Conservation (phyloP, 1,139 yeast species). For the Lodderomyces parapsilosis region DNA sequence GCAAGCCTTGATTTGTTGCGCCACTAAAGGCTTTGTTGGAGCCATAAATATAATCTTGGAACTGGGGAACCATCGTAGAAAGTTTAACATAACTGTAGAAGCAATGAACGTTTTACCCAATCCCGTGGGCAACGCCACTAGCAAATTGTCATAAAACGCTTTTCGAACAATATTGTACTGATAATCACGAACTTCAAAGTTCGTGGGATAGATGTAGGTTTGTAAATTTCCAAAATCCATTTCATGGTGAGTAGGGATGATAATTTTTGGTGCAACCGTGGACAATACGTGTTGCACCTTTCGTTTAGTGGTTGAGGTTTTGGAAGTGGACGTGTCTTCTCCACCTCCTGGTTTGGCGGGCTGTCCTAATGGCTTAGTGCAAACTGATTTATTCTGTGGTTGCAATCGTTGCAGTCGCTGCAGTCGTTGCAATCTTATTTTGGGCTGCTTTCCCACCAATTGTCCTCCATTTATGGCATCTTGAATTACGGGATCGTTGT, state of each 20-base stretch:
- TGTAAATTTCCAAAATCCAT: conserved; percentile 40
- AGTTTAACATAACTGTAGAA: conserved; percentile 89
- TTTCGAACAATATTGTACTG: conserved; percentile 77
- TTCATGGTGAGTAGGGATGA: conserved; percentile 48
- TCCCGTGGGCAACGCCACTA: conserved; percentile 96
- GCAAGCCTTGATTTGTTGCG: conserved; percentile 95
- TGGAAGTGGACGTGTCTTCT: neutral
- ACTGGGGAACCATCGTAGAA: conserved; percentile 74
- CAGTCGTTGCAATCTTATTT: neutral
- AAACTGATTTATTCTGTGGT: conserved; percentile 1
- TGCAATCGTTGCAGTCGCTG: conserved; percentile 7
- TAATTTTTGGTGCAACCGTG: conserved; percentile 10
- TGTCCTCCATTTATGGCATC: conserved; percentile 3
- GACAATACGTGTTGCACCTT: conserved; percentile 5
- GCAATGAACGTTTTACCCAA: conserved; percentile 97
- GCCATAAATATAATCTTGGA: conserved; percentile 92
- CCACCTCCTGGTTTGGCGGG: neutral
- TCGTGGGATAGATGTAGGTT: conserved; percentile 80
- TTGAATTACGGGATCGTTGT: conserved; percentile 15
- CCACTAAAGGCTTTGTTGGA: conserved; percentile 95
- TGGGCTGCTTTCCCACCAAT: neutral
- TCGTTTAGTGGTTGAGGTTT: neutral
- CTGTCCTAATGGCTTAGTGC: neutral
- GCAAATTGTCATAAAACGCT: conserved; percentile 69
- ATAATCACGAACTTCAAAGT: conserved; percentile 80